Base-by-base conservation (phyloP, 192 early-diverging fungal genomes). In the Coemansia sp. region DNA sequence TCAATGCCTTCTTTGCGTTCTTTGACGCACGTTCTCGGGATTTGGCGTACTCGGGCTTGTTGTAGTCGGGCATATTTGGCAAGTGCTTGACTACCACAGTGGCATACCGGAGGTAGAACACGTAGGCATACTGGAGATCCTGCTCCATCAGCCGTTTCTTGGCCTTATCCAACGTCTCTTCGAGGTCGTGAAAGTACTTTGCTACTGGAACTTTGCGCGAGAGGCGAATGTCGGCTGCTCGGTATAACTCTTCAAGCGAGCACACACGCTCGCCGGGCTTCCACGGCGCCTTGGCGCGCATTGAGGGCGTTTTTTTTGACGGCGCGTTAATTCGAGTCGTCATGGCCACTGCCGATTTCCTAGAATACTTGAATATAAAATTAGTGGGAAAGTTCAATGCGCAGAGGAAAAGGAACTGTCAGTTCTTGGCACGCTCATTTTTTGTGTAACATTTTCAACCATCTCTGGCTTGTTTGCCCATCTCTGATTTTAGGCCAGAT, bases 81-180 rank as follows among this genome's bases (percentile, higher is more conserved):
- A 90, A 70, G 25, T 87, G 84, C 39, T 69, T 82, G 24, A 90
- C 45, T 32, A 86, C 83, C 29, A 90, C 67, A 10, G 84, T 92
- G 55, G 79, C 81, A 66, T 86, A 90, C 4, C 85, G 82, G 80
- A 92, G 74, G 62, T 88, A 90, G 32, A 85, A 72, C n/a, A 89
- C 79, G 57, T 92, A 92, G 2, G 89, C 88, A 21, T 81, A 82
- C 54, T 87, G 82, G 8, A 87, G 63, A 61, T 92, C 87, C 65
- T 85, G 74, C 68, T 92, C 90, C 43, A 65, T 45, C n/a, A 82
- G 65, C 69, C 90, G 89, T 23, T 39, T 53, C 48, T 73, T 72
- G 73, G 82, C 82, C 64, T 83, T 78, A 17, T 63, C 65, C 4
- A 76, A 25, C n/a, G 70, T 75, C 38, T 72, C 64, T 15, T 83